phyloP scores from a whole-genome alignment of 495 filamentous ascomycete species.

The Apodospora peruviana region DNA sequence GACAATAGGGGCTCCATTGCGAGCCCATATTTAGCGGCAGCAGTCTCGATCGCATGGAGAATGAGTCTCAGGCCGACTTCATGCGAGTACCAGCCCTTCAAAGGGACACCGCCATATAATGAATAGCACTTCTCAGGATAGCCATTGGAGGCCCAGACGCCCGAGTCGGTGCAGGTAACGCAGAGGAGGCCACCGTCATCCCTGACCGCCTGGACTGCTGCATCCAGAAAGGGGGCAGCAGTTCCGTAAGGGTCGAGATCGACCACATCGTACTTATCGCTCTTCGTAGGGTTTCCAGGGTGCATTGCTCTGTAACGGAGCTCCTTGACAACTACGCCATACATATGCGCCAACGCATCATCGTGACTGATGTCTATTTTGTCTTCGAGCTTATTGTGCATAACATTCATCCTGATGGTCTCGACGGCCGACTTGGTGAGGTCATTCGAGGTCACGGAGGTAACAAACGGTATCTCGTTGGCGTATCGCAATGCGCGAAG shows the following conservation, averaged over 20 bases:
- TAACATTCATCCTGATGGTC: constrained; percentile 75
- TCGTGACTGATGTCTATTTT: constrained; percentile 68
- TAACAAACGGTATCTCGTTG: constrained; percentile 78
- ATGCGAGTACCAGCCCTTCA: constrained; percentile 78
- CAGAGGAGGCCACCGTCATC: constrained; percentile 85
- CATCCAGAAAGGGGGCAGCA: constrained; percentile 85
- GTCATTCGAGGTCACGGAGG: constrained; percentile 84
- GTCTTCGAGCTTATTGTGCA: constrained; percentile 67
- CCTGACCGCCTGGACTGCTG: constrained; percentile 74
- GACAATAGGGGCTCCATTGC: constrained; percentile 88
- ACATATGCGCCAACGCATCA: constrained; percentile 91
- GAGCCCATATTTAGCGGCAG: constrained; percentile 81
- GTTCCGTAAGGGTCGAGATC: constrained; percentile 96
- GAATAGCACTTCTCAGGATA: constrained; percentile 91
- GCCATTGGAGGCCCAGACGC: constrained; percentile 85
- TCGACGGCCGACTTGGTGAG: constrained; percentile 69
- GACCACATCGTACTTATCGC: constrained; percentile 76
- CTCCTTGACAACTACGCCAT: constrained; percentile 48
- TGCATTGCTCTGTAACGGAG: constrained; percentile 24
- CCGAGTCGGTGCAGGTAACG: constrained; percentile 93
- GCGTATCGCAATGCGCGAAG: constrained; percentile 89
- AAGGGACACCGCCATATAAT: constrained; percentile 81
- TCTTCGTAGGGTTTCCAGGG: constrained; percentile 19
- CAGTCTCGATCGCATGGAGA: constrained; percentile 67
- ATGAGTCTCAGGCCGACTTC: constrained; percentile 87